Evolutionary conservation across 148 eudicot species (phyloP).

Genomic region (Persicaria maculosa): DNA sequence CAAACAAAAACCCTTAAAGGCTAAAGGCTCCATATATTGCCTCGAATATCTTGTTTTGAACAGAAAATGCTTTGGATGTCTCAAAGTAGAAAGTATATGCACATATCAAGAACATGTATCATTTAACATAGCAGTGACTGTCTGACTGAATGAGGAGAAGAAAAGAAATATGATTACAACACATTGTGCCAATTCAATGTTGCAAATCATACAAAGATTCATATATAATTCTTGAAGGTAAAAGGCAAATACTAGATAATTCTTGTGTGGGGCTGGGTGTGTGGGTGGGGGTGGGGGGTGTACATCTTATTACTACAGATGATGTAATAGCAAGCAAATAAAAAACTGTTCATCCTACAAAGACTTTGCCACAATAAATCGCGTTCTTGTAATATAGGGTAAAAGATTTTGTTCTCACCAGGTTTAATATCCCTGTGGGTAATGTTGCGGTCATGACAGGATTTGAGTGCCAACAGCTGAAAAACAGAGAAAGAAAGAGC

Average conservation of each 20-base stretch:
- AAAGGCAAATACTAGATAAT: neutral
- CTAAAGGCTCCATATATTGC: neutral
- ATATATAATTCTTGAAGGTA: neutral
- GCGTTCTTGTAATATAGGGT: neutral
- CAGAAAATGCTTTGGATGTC: neutral
- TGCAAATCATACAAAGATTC: neutral
- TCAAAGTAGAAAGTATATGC: neutral
- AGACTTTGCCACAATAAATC: neutral
- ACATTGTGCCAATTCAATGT: neutral
- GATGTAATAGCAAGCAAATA: too few relatives aligned
- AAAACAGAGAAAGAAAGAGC: constrained; percentile 17
- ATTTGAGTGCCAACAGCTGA: constrained; percentile 86
- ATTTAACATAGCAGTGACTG: neutral
- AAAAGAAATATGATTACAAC: neutral
- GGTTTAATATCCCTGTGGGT: constrained; percentile 99
- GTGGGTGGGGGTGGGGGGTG: too few relatives aligned
- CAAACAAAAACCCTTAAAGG: neutral
- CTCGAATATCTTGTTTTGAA: neutral
- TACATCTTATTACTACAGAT: too few relatives aligned
- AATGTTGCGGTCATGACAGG: constrained; percentile 91
- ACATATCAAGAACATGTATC: constrained; percentile 1
- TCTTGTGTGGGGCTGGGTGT: too few relatives aligned
- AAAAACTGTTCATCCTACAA: neutral
- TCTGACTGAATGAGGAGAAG: neutral
- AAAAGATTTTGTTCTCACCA: constrained; percentile 44